phyloP scores from a whole-genome alignment of 2,329 filamentous ascomycete genomes.

The Ambrosiella beaveri region DNA sequence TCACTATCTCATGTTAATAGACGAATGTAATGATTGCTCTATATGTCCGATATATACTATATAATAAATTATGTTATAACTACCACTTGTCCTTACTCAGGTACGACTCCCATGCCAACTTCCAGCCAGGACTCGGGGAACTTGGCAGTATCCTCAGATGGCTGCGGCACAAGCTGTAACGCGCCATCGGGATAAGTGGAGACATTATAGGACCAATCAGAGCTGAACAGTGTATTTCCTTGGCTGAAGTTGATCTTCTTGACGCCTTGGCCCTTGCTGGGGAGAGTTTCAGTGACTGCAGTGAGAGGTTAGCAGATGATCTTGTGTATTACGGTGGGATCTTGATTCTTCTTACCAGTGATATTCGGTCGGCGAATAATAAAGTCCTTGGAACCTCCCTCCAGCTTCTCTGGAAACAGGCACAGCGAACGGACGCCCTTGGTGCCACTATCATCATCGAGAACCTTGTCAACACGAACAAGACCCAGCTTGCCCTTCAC shows the following conservation, averaged over 20 bases:
- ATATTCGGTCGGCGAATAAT: constrained; percentile 12
- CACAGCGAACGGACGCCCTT: constrained; percentile 10
- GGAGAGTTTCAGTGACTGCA: constrained; percentile 3
- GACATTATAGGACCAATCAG: constrained; percentile 15
- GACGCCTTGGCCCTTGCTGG: neutral
- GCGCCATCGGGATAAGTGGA: constrained; percentile 8
- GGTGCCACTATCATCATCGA: constrained; percentile 7
- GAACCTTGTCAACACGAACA: constrained; percentile 42
- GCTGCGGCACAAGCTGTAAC: constrained; percentile 8
- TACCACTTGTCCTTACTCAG: constrained; percentile 21
- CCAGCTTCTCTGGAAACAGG: constrained; percentile 9
- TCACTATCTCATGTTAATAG: too few relatives aligned
- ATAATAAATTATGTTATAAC: neutral
- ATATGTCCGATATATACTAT: neutral
- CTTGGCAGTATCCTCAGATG: neutral
- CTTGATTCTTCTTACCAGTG: constrained; percentile 4
- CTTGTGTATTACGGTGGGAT: neutral
- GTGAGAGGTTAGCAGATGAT: neutral
- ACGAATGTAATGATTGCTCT: neutral
- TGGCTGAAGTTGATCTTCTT: constrained; percentile 24
- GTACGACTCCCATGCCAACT: constrained; percentile 38
- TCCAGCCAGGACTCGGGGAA: constrained; percentile 27
- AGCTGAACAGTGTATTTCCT: constrained; percentile 29
- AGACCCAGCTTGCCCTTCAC: constrained; percentile 47
- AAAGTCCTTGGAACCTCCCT: constrained; percentile 10